Evolutionary conservation across 495 filamentous ascomycete genomes (phyloP).

Genomic region (Zalerion maritima): DNA sequence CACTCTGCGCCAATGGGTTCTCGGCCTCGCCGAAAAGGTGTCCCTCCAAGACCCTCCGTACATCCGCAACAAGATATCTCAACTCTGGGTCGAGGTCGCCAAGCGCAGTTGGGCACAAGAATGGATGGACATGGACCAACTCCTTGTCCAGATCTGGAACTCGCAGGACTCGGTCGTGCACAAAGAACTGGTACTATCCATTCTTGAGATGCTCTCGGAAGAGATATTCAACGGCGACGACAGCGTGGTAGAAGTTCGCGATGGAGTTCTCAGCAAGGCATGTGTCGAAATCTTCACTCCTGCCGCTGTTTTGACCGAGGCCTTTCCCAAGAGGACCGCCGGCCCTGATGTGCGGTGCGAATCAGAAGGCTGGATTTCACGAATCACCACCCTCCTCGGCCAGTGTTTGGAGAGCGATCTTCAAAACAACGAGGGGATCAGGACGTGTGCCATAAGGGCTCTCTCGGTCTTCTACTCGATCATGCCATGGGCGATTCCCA

Average conservation of each 20-base stretch:
- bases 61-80: conserved; percentile 85
- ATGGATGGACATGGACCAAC: conserved; percentile 88
- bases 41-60: conserved; percentile 62
- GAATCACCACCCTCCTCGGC: conserved; percentile 58
- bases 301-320: conserved; percentile 51
- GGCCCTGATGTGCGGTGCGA: conserved; percentile 52
- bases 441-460: conserved; percentile 55
- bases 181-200: conserved; percentile 64
- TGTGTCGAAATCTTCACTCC: conserved; percentile 90
- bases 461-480: conserved; percentile 61
- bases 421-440: conserved; percentile 46
- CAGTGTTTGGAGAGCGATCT: conserved; percentile 53
- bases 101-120: conserved; percentile 84
- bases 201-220: conserved; percentile 88
- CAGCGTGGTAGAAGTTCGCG: conserved; percentile 63
- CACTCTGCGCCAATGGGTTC: conserved; percentile 55
- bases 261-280: conserved; percentile 68
- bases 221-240: conserved; percentile 89
- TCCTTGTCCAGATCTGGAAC: conserved; percentile 69
- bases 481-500: conserved; percentile 72
- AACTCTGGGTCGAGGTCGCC: conserved; percentile 86
- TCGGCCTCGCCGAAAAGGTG: conserved; percentile 62
- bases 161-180: conserved; percentile 46
- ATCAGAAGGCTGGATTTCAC: conserved; percentile 71
- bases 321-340: conserved; percentile 50